Evolutionary conservation across 768 basidiomycete genomes (phyloP), one percentile per base, ranked within the genome.

Genomic region (Mycena belliarum): DNA sequence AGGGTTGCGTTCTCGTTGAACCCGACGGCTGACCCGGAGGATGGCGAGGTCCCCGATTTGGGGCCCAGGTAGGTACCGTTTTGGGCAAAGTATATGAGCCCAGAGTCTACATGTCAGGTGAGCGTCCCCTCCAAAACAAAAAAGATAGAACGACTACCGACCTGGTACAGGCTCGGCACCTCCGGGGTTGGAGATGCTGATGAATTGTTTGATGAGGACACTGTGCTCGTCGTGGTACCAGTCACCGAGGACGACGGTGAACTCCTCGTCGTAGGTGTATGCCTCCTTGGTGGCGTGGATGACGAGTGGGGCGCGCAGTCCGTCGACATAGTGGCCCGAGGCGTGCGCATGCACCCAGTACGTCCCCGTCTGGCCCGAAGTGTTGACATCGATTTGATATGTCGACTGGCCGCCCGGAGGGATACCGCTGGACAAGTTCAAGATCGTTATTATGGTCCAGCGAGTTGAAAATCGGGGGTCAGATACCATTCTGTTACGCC

Each of bases 101-200:
- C 88, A 21, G 93, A 82, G 52, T 91, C 93, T 94, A 59, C 6
- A 46, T 38, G 42, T 21, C 11, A 4, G 52, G 37, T 35, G 28
- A 32, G 23, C n/a, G n/a, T n/a, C n/a, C n/a, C n/a, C n/a, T n/a
- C n/a, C n/a, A n/a, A n/a, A n/a, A n/a, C n/a, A n/a, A 10, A 12
- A 47, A 35, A 12, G 18, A 20, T 28, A 14, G 15, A 23, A 44
- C n/a, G 20, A 29, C 11, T 14, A 64, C 76, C 55, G 60, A 87
- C 91, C 80, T n/a, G 94, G 94, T 15, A 96, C 81, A 21, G 95
- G 95, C 68, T 98, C 95, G 0, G 86, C 86, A 20, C 94, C 95
- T 23, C 81, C 82, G 0, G 95, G 95, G 70, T 96, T 90, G 9
- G 80, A 75, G 40, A 85, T 78, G 67, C 72, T 87, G 68, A 94